Evolutionary conservation across 306 rosid genomes (phyloP).

Genomic region (Medicago arabica): DNA sequence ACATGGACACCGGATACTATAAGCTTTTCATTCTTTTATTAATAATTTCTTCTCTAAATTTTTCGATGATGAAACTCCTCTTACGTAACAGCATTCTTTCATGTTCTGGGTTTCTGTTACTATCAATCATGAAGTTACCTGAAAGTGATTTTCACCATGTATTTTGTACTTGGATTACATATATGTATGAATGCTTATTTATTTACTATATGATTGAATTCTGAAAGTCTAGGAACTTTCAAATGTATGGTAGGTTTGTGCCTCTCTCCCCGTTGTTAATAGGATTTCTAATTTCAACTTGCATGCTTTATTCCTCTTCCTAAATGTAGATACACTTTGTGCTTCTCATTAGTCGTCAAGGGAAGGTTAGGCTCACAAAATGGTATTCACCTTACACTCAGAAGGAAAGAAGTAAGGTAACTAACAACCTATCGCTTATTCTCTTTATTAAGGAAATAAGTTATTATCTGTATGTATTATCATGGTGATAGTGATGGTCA

Average conservation of each 20-base stretch:
- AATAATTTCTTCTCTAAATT: no score
- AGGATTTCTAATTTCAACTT: constrained; percentile 20
- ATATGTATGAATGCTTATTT: not conserved
- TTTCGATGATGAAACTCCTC: not conserved
- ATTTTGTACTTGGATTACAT: not conserved
- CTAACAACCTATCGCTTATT: constrained; percentile 11
- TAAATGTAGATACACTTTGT: constrained; percentile 81
- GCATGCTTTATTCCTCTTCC: constrained; percentile 27
- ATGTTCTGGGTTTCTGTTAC: not conserved
- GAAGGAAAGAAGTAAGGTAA: constrained; percentile 89
- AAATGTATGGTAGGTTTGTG: constrained; percentile 4
- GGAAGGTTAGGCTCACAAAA: constrained; percentile 92
- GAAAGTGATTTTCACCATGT: not conserved
- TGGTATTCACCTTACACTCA: constrained; percentile 96
- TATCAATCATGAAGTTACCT: not conserved
- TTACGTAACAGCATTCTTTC: not conserved
- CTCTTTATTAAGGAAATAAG: not conserved
- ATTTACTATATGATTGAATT: not conserved
- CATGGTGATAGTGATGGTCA: not conserved
- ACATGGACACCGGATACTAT: no score
- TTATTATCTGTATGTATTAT: not conserved
- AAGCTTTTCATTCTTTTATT: no score
- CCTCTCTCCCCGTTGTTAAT: not conserved
- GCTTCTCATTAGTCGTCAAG: constrained; percentile 92
- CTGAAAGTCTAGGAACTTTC: not conserved